phyloP scores from a whole-genome alignment of 2,329 filamentous ascomycete genomes.

The Ceratocystis cubensis region DNA sequence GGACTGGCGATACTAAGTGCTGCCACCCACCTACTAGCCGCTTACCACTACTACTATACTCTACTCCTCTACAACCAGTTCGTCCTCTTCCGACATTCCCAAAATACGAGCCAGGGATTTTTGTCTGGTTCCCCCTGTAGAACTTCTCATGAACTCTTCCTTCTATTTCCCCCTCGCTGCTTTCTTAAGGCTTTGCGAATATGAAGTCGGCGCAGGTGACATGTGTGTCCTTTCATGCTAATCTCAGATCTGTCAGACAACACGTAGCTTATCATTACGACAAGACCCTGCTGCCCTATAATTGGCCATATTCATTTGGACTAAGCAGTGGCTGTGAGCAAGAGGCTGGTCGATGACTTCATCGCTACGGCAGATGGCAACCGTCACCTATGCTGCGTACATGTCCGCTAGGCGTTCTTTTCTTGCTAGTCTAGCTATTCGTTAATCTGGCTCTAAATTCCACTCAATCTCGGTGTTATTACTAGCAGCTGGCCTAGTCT shows the following conservation, averaged over 20 bases:
- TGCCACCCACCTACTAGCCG: too few species aligned
- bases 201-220: not conserved
- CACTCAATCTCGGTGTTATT: not conserved
- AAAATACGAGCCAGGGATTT: too few species aligned
- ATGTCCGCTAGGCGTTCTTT: not conserved
- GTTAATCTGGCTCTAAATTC: not conserved
- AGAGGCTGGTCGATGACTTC: too few species aligned
- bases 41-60: too few species aligned
- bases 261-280: not conserved
- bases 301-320: not conserved
- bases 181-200: not conserved
- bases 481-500: not conserved
- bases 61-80: too few species aligned
- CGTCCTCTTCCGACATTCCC: too few species aligned
- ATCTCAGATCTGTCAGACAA: slow-evolving; percentile 10
- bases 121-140: too few species aligned
- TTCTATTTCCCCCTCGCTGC: not conserved
- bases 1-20: too few species aligned
- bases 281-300: not conserved
- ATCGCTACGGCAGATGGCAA: too few species aligned
- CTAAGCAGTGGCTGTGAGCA: too few species aligned
- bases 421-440: not conserved
- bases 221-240: not conserved
- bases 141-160: too few species aligned
- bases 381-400: too few species aligned